Base-by-base conservation (phyloP, 352 stramenopile genomes). In the Pythium folliculosum region DNA sequence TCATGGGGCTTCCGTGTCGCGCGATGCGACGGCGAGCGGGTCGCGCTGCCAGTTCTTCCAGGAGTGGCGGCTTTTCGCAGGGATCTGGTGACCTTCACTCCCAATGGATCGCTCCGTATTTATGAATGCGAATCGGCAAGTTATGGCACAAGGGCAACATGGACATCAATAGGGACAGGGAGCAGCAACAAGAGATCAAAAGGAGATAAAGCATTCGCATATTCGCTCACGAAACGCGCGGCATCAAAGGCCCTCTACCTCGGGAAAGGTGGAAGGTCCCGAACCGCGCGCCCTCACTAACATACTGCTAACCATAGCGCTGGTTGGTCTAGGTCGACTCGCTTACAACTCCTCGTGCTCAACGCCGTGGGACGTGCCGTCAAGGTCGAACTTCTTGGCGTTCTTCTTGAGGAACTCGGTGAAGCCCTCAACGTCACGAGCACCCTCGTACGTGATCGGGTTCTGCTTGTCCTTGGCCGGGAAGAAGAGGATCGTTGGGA, bases 401-500 rank as follows among this genome's bases (percentile, higher is more conserved):
- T 96, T 89, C 77, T 92, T 80, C 84, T 97, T 91, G 48, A 97
- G 65, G 77, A 95, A 97, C 37, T 84, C 79, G 48, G 89, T 83
- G 55, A 97, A 85, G 50, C 80, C 78, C 30, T 94, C 88, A 12
- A 96, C 81, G 53, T 97, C 89, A 49, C 88, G 87, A 14, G 81
- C 80, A 40, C 86, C 89, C 50, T 96, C 88, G 78, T 96, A 97
- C 59, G 81, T 68, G 50, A 97, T 73, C 54, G 90, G 89, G 69
- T 92, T 92, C 65, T 80, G 75, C 73, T 97, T 97, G 73, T 94
- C 82, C 50, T 96, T 92, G 60, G 74, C 90, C 49, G 92, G 92
- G 88, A 98, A 98, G 77, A 98, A 98, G 60, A 97, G 81, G 45
- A 99, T 79, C 52, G 96, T 98, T 40, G 96, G 96, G 91, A 98